phyloP scores from a whole-genome alignment of 495 filamentous ascomycete genomes.

The Lentithecium fluviatile region DNA sequence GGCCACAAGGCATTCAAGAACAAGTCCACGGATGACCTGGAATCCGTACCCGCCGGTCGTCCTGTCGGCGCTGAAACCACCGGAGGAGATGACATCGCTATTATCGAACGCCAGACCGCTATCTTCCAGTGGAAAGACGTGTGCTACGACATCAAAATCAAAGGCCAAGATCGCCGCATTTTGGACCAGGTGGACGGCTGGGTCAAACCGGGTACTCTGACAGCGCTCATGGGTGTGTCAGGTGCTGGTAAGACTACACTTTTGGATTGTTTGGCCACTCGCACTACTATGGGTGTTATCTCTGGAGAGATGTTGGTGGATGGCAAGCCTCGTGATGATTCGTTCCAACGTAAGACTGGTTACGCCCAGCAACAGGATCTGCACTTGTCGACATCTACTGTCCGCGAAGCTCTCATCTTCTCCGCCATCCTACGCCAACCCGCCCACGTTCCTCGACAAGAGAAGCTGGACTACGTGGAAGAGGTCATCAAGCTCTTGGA shows the following conservation, averaged over 20 bases:
- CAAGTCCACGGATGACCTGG: conserved; percentile 56
- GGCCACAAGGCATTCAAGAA: conserved; percentile 62
- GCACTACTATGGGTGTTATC: conserved; percentile 83
- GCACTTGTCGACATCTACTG: conserved; percentile 80
- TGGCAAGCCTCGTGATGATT: conserved; percentile 68
- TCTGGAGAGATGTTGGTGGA: conserved; percentile 84
- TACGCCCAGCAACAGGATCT: conserved; percentile 97
- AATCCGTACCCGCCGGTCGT: conserved; percentile 45
- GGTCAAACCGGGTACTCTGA: conserved; percentile 88
- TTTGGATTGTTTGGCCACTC: conserved; percentile 69
- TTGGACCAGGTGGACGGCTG: conserved; percentile 83
- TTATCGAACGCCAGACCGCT: conserved; percentile 62
- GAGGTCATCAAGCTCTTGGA: conserved; percentile 87
- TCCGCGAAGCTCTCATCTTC: conserved; percentile 81
- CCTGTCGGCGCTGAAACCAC: conserved; percentile 47
- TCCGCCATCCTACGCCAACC: conserved; percentile 84
- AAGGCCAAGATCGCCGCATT: conserved; percentile 69
- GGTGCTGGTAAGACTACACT: conserved; percentile 74
- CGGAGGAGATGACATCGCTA: conserved; percentile 48
- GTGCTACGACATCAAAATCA: conserved; percentile 87
- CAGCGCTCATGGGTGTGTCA: conserved; percentile 81
- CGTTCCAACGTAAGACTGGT: conserved; percentile 90
- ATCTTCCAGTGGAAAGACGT: conserved; percentile 87
- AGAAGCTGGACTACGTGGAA: conserved; percentile 85
- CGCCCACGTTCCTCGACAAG: conserved; percentile 59